Base-by-base conservation (phyloP, 345 rosid species). In the Rubroshorea leprosula region DNA sequence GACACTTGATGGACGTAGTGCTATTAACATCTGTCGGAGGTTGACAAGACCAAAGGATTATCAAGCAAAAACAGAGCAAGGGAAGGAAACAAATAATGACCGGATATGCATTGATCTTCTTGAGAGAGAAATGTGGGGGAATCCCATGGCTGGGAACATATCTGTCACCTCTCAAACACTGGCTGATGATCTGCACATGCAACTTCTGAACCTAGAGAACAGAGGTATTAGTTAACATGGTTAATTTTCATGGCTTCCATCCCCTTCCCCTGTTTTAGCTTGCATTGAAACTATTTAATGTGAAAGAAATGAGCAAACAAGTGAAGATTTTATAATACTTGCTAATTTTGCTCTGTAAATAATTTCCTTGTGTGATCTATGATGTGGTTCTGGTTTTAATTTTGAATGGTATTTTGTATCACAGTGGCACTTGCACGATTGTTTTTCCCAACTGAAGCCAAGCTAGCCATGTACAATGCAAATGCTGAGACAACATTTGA, bases 11-110 rank as follows among this genome's bases (percentile, higher is more conserved):
- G 97, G 87, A 57, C 85, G 75, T 47, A 89, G 87, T 80, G 89
- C 97, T 38, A 88, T 85, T 54, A 83, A 72, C 57, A 85, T 93
- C 57, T 85, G 97, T 69, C 78, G 80, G 61, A 82, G 97, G 72
- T 63, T 82, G 53, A 93, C 99, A 7, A 85, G 85, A 74, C 94
- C 84, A 5, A 93, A 93, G 74, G 97, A 93, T 72, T 93, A 89
- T 63, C 61, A 80, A 68, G 78, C 78, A 18, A 85, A 85, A 72
- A 80, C 61, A 2, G 80, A 76, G 82, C 83, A 78, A 70, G 96
- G 94, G 18, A 75, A 87, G 75, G 91, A 83, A 79, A 59, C 97
- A 23, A 86, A 84, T 74, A 93, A 86, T 49, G 79, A 80, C 43
- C 78, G 83, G 45, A 60, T 93, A 31, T 93, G 99, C 65, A 82